Base-by-base conservation (phyloP, 1,284 basidiomycete genomes). In the Cryptococcus sp. region DNA sequence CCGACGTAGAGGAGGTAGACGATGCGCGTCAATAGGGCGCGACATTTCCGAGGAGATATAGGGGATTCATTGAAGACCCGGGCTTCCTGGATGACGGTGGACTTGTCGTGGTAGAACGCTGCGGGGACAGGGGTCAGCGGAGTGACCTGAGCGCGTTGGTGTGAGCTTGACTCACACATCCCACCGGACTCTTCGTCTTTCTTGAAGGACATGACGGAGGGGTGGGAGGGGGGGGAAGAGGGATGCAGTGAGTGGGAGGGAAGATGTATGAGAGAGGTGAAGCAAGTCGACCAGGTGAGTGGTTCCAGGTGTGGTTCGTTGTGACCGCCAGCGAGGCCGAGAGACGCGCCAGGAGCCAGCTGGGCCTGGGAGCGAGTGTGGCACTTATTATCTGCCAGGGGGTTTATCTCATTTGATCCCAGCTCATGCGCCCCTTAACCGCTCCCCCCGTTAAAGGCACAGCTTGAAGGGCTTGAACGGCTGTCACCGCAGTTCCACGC, bases 61-160 rank as follows among this genome's bases (percentile, higher is more conserved):
- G 95, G 95, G 16, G 93, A 94, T 78, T 98, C 95, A 81, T 99
- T 98, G 85, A 99, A 99, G 62, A 95, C 90, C 64, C 96, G 87
- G 59, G 96, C 95, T 79, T 99, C 96, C 77, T 98, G 96, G 64
- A 97, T 88, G 64, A 96, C 88, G 3, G 93, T 96, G 21, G 89
- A 91, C 78, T 95, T 94, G 82, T 93, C 91, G 79, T 93, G 92
- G 61, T 76, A 76, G 70, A 72, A 77, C 54, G 75, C 76, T 78
- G 64, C 20, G 11, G 28, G 40, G 39, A 24, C 38, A n/a, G 28
- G 28, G 9, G 28, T 33, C 28, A 33, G 28, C 9, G 42, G 43
- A 60, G 57, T 47, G 28, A 20, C 15, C 47, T 18, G 33, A 13
- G 46, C 46, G 11, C 15, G 21, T 36, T 11, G 33, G n/a, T 21